phyloP scores from a whole-genome alignment of 306 rosid species.

The Prunus campanulata region DNA sequence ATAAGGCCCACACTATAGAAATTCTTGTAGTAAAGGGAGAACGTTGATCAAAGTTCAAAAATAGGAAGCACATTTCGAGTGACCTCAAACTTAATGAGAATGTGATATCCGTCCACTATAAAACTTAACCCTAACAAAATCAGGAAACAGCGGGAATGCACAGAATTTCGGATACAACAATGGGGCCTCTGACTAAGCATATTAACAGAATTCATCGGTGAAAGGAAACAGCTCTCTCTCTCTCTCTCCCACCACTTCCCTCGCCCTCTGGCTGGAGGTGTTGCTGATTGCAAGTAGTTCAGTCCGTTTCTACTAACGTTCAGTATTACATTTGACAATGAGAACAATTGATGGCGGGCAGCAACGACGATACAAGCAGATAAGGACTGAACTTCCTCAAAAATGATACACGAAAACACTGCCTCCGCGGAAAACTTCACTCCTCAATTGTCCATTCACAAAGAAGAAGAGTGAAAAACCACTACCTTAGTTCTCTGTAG shows the following conservation, averaged over 20 bases:
- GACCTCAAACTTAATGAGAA: no score
- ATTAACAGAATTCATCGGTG: neutral
- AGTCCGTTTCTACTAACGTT: slow-evolving; percentile 41
- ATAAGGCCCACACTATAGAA: no score
- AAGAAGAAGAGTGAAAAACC: slow-evolving; percentile 18
- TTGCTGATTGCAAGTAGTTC: slow-evolving; percentile 23
- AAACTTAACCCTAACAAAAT: neutral
- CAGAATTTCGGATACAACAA: neutral
- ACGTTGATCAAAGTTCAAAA: no score
- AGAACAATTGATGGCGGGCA: slow-evolving; percentile 33
- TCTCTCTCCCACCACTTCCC: no score
- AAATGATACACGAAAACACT: slow-evolving; percentile 12
- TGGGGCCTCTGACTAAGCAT: neutral
- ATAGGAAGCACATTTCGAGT: neutral
- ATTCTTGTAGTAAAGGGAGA: no score
- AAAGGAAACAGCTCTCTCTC: neutral
- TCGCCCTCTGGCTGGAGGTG: neutral
- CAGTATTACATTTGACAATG: slow-evolving; percentile 28
- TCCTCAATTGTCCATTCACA: slow-evolving; percentile 1
- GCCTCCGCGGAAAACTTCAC: slow-evolving; percentile 20
- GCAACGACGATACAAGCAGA: slow-evolving; percentile 29
- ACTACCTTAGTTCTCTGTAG: slow-evolving; percentile 43
- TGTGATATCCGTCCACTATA: neutral
- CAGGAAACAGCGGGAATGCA: neutral
- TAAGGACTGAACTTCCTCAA: slow-evolving; percentile 42